Evolutionary conservation across 805 yeast genomes (phyloP), one percentile per base, ranked within the genome.

Genomic region (Saturnispora zaruensis): DNA sequence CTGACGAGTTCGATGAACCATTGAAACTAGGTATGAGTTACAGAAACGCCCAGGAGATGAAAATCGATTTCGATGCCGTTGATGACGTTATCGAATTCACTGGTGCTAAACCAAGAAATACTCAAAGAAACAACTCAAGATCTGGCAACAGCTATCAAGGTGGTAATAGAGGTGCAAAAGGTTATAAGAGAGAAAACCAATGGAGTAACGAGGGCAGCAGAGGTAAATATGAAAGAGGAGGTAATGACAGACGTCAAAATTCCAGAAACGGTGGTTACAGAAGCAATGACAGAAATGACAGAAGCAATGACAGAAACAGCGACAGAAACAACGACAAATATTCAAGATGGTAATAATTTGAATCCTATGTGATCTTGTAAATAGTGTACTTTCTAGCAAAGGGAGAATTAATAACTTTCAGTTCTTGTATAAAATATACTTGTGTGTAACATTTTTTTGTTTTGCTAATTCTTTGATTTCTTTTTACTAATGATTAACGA

Each of bases 31-130:
- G 44, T n/a, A 44, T 51, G 55, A n/a, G 50, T 41, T 24, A 52
- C 40, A 55, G 48, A 28, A 41, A 57, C 25, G 66, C 62, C 7
- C 55, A 57, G 14, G 62, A 61, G 45, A 50, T 61, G 45, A 64
- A 63, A n/a, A 46, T 69, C 41, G 61, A 60, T 42, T 52, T 54
- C 11, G 52, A 49, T 25, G 55, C 51, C 11, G 54, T 59, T 16
- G 59, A 63, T 45, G 64, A 62, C 30, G 63, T 59, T 50, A 64
- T 65, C 28, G 57, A 60, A 25, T 61, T 64, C 47, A 64, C 67
- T 5, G 70, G 70, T 21, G 53, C 57, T n/a, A 60, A 51, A 16
- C 54, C 55, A 38, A 47, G 50, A 47, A 13, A 21, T 13, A 38
- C 32, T n/a, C 47, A 34, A 45, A 36, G 41, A 32, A n/a, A 25